These are phyloP conservation scores for Epichloe baconii DNA, from an alignment of 2,329 filamentous ascomycete genomes.

Conservation along the genomic window DNA sequence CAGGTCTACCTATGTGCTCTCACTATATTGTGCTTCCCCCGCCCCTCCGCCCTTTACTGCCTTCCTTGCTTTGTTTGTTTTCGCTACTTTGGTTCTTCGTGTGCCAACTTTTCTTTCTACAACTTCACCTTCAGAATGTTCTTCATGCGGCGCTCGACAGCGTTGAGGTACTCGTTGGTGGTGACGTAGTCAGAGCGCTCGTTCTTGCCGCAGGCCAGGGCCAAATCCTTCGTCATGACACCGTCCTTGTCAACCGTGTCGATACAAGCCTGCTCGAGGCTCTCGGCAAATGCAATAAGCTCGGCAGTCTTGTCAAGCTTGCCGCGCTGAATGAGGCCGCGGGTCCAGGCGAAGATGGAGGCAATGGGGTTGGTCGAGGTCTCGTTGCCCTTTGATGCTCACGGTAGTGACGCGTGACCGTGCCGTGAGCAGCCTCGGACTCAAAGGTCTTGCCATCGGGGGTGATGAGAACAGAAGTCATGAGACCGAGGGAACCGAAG, in stretches of 20 bases:
- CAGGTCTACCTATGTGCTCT: neutral
- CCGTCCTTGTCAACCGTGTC: constrained; percentile 89
- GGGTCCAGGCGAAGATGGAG: constrained; percentile 98
- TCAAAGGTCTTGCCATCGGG: constrained; percentile 96
- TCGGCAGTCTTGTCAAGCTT: constrained; percentile 89
- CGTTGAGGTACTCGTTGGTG: constrained; percentile 80
- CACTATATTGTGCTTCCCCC: neutral
- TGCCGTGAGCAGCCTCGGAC: constrained; percentile 94
- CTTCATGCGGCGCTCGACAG: constrained; percentile 85
- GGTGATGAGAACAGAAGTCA: constrained; percentile 96
- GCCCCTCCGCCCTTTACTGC: neutral
- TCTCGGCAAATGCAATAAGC: constrained; percentile 80
- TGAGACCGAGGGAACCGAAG: constrained; percentile 93
- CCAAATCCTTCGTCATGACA: constrained; percentile 98
- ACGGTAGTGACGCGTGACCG: constrained; percentile 95
- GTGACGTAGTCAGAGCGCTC: constrained; percentile 78
- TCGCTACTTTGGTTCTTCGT: neutral
- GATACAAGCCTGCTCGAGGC: constrained; percentile 82
- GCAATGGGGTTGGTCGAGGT: constrained; percentile 98
- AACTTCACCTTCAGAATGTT: constrained; percentile 64
- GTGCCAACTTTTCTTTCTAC: constrained; percentile 23
- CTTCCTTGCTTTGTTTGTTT: neutral
- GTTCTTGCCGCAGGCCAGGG: constrained; percentile 85
- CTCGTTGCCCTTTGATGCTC: constrained; percentile 94
- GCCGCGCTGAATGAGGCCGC: constrained; percentile 84